phyloP scores from a whole-genome alignment of 192 early-diverging fungal species.

The Coemansia sp. region DNA sequence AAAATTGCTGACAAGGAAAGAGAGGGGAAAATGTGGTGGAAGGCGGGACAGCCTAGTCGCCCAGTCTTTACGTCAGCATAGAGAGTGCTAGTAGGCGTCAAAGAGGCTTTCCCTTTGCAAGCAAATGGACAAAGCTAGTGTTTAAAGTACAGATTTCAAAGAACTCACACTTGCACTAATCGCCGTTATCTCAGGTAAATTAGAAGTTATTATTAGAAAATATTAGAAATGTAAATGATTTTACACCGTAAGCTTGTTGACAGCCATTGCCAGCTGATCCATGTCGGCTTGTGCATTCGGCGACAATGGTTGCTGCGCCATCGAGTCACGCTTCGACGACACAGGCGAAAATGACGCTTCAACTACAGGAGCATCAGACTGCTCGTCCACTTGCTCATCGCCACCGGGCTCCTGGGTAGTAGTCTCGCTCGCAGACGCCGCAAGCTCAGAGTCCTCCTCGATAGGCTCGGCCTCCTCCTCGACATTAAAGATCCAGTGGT shows the following conservation, averaged over 20 bases:
- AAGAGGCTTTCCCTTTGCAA: no score
- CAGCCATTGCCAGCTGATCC: slow-evolving; percentile 38
- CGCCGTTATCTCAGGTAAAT: not conserved
- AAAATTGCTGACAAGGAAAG: not conserved
- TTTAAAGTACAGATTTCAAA: no score
- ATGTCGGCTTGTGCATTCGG: slow-evolving; percentile 37
- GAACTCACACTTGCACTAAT: no score
- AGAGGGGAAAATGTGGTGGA: no score
- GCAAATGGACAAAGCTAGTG: no score
- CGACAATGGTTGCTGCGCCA: slow-evolving; percentile 20
- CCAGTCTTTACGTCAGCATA: no score
- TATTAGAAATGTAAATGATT: not conserved
- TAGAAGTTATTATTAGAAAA: not conserved
- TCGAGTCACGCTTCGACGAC: slow-evolving; percentile 27
- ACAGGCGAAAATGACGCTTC: not conserved
- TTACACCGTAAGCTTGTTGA: slow-evolving; percentile 43
- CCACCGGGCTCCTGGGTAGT: not conserved
- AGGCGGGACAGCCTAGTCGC: no score
- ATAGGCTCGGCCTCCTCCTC: slow-evolving; percentile 63
- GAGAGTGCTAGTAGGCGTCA: no score
- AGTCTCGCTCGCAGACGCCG: not conserved
- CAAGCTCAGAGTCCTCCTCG: slow-evolving; percentile 25
- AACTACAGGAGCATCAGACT: not conserved
- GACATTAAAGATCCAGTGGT: slow-evolving; percentile 76
- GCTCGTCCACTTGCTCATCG: not conserved